Evolutionary conservation across 2,329 filamentous ascomycete genomes (phyloP).

Genomic region (Cordyceps cicadae): DNA sequence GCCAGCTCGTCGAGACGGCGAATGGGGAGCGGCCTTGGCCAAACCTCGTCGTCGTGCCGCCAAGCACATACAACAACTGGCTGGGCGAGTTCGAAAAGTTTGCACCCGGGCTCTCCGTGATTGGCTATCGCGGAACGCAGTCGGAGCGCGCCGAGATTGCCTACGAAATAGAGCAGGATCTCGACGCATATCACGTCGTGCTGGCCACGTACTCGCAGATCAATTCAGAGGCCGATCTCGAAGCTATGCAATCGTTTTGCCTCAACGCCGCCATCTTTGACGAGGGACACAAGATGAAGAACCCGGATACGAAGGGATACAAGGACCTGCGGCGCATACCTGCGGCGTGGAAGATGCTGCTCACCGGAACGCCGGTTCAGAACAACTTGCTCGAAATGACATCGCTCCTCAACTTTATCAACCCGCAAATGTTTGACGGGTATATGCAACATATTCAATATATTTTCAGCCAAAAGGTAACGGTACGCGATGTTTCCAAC

Average conservation of each 20-base stretch:
- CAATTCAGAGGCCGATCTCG: constrained; percentile 40
- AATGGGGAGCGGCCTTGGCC: constrained; percentile 46
- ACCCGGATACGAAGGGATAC: constrained; percentile 74
- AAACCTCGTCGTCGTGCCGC: constrained; percentile 81
- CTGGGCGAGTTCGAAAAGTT: constrained; percentile 82
- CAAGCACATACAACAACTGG: constrained; percentile 95
- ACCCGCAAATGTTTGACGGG: constrained; percentile 72
- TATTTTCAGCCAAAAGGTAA: constrained; percentile 88
- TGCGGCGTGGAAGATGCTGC: constrained; percentile 74
- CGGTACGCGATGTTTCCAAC: constrained; percentile 69
- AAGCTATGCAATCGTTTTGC: constrained; percentile 39
- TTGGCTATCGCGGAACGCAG: constrained; percentile 60
- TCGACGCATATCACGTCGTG: constrained; percentile 56
- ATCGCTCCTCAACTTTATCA: constrained; percentile 85
- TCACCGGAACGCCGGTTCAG: constrained; percentile 72
- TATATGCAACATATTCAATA: constrained; percentile 71
- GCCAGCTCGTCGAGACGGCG: constrained; percentile 64
- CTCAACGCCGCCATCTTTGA: constrained; percentile 68
- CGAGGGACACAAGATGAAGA: constrained; percentile 90
- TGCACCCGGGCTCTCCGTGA: constrained; percentile 67
- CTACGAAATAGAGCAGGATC: constrained; percentile 54
- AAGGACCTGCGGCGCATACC: constrained; percentile 68
- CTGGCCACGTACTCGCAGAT: constrained; percentile 54
- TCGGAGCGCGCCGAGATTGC: constrained; percentile 60
- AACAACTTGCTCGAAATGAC: constrained; percentile 92